Base-by-base conservation (phyloP, 164 flowering plant species). In the Piper betle region DNA sequence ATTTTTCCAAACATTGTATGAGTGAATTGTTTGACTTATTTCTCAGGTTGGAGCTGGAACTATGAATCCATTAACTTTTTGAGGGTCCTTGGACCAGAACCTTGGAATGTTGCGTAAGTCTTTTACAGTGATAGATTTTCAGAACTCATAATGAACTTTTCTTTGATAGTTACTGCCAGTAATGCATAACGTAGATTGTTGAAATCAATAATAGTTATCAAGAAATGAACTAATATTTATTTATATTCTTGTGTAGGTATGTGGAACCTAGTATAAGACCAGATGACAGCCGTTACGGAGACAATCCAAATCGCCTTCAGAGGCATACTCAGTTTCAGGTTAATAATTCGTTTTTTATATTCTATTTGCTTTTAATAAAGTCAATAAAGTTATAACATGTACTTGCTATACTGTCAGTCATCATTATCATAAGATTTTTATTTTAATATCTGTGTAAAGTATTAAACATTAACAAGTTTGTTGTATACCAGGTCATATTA, bases 101-200 rank as follows among this genome's bases (percentile, higher is more conserved):
- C 98, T 2, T 93, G 98, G 98, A 93, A 87, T 77, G 97, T 93
- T 68, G 98, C 96, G 94, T 92, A 80, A 87, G 96, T 84, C 53
- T 78, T 59, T 71, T 66, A 53, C 62, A 33, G 3, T 43, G 53
- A 18, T 3, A 33, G 16, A 55, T 25, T n/a, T 55, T 55, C 16
- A 9, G 11, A 7, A 55, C 38, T 13, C 39, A 55, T 12, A 55
- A 25, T 38, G 3, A 3, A 8, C 33, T 33, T 46, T 10, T 46
- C 15, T 15, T 46, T 46, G 50, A 1, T 46, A 10, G 11, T 42
- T 42, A 42, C 46, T 46, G 3, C 15, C 50, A 2, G 7, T 15
- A 10, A 2, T 15, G 15, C 9, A 46, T 46, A 46, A 46, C 50
- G 10, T 46, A 42, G 2, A 46, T 46, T 46, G 7, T 46, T 3